A percentile compares a stretch with the other conserved stretches of the same genome.
Evolutionary conservation across 2,329 filamentous ascomycete species (phyloP).

Genomic region (Aspergillus sp.): DNA sequence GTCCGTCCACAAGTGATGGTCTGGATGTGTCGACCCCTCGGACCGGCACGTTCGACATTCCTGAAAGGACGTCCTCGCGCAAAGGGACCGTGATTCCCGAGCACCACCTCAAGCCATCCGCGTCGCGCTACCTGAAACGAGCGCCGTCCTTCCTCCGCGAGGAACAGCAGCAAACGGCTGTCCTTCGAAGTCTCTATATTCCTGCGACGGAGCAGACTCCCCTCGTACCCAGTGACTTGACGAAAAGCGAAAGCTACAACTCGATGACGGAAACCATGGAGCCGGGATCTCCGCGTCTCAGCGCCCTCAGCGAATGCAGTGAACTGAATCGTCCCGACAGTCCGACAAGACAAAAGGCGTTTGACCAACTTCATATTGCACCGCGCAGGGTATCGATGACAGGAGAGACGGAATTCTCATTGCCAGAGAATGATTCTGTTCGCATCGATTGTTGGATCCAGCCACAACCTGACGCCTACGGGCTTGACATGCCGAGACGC

Average conservation of each 20-base stretch:
- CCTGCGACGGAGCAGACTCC: conserved; percentile 29
- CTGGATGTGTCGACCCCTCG: conserved; percentile 29
- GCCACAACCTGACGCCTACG: conserved; percentile 17
- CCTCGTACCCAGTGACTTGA: conserved; percentile 27
- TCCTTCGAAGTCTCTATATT: conserved; percentile 39
- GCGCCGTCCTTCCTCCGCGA: conserved; percentile 42
- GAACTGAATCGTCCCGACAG: conserved; percentile 37
- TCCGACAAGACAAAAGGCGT: conserved; percentile 16
- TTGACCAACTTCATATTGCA: conserved; percentile 30
- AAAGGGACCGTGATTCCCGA: conserved; percentile 21
- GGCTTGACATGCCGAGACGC: conserved; percentile 15
- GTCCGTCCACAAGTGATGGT: conserved; percentile 25
- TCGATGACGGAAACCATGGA: conserved; percentile 34
- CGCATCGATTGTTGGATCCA: conserved; percentile 35
- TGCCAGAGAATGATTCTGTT: conserved; percentile 14
- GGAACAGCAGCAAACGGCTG: conserved; percentile 36
- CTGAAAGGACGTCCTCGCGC: conserved; percentile 40
- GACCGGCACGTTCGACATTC: conserved; percentile 32
- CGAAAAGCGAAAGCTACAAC: conserved; percentile 36
- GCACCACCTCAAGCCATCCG: conserved; percentile 18
- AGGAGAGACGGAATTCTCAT: conserved; percentile 18
- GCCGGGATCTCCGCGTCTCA: conserved; percentile 41
- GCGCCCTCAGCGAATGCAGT: conserved; percentile 46
- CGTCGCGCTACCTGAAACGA: conserved; percentile 28
- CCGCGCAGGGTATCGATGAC: conserved; percentile 18